phyloP scores from a whole-genome alignment of 371 early-diverging fungal species.

The Mucor mucedo region DNA sequence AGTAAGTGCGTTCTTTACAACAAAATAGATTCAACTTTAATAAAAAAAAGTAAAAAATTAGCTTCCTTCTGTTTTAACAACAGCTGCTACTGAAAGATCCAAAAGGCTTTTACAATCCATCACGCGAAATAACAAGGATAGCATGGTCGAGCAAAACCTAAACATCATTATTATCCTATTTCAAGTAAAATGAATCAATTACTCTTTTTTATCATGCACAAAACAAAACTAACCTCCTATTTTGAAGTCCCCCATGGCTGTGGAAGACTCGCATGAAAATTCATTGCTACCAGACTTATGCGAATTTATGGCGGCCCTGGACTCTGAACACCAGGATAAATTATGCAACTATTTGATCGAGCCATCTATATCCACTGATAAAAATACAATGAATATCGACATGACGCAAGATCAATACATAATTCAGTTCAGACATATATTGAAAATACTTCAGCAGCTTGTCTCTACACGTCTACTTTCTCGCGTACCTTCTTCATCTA shows the following conservation, averaged over 20 bases:
- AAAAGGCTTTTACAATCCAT: slow-evolving; percentile 12
- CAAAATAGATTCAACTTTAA: not conserved
- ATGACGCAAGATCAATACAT: slow-evolving; percentile 3
- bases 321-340: slow-evolving; percentile 23
- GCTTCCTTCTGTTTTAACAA: slow-evolving; percentile 15
- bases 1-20: slow-evolving; percentile 2
- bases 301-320: slow-evolving; percentile 30
- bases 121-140: slow-evolving; percentile 21
- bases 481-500: slow-evolving; percentile 6
- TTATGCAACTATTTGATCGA: slow-evolving; percentile 34
- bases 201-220: not conserved
- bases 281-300: slow-evolving; percentile 35
- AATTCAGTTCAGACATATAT: slow-evolving; percentile 11
- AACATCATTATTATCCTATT: slow-evolving; percentile 42
- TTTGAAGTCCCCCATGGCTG: slow-evolving; percentile 28
- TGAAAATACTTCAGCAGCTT: slow-evolving; percentile 33
- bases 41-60: not conserved
- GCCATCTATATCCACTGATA: not conserved
- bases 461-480: slow-evolving; percentile 25
- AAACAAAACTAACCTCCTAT: not conserved
- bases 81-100: slow-evolving; percentile 3
- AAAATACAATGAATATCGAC: slow-evolving; percentile 11
- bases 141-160: slow-evolving; percentile 7
- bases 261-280: slow-evolving; percentile 14
- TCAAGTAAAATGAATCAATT: slow-evolving; percentile 27